These are phyloP conservation scores for Tylopilus plumbeoviolaceoides DNA, from an alignment of 768 basidiomycete species.

Conservation along the genomic window DNA sequence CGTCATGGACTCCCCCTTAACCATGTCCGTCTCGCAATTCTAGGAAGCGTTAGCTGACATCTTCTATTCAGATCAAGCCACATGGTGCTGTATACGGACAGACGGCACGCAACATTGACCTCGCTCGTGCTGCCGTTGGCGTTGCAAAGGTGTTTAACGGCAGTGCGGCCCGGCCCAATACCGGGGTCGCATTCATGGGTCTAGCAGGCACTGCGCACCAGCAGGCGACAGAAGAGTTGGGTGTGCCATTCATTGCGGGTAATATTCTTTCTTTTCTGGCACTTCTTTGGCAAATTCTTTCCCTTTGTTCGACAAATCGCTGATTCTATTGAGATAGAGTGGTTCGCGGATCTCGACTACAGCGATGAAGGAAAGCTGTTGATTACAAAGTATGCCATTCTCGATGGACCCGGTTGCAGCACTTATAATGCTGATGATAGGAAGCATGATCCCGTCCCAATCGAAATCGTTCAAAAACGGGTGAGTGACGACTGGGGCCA, in stretches of 20 bases:
- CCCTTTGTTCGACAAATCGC: background rate
- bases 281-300: too few species aligned
- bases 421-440: background rate
- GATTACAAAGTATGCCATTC: constrained; percentile 47
- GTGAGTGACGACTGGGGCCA: background rate
- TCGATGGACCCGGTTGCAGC: too few species aligned
- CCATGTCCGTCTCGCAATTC: constrained; percentile 39
- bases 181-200: constrained; percentile 52
- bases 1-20: constrained; percentile 48
- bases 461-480: constrained; percentile 10
- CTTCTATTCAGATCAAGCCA: constrained; percentile 45
- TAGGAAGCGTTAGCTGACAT: background rate
- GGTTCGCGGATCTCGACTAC: too few species aligned
- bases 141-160: constrained; percentile 49
- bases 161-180: constrained; percentile 16
- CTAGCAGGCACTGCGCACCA: constrained; percentile 64
- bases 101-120: constrained; percentile 48
- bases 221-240: constrained; percentile 47
- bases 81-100: constrained; percentile 63
- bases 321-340: constrained; percentile 20
- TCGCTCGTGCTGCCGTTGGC: constrained; percentile 52
- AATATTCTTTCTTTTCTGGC: background rate
- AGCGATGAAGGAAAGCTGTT: constrained; percentile 51
- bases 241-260: constrained; percentile 63
- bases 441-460: constrained; percentile 46